Percentiles rank a stretch among this genome's conserved stretches.
phyloP scores from a whole-genome alignment of 2,329 filamentous ascomycete species.

The Hymenoscyphus infarciens region DNA sequence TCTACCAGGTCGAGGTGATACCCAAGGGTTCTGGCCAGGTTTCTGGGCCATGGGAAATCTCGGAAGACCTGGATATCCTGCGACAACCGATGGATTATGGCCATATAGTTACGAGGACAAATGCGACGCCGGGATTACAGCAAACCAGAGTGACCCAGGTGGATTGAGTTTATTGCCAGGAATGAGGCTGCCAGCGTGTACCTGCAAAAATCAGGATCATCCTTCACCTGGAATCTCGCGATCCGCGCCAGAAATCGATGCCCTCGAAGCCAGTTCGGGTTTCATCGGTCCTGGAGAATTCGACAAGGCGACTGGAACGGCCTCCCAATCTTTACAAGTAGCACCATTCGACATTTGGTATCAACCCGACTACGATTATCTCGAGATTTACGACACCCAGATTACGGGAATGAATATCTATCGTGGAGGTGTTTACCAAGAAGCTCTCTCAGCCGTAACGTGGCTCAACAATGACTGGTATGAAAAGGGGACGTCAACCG shows the following conservation, averaged over 20 bases:
- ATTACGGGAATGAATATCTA: slow-evolving; percentile 58
- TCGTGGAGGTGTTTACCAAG: slow-evolving; percentile 58
- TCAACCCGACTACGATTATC: slow-evolving; percentile 60
- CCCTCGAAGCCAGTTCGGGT: slow-evolving; percentile 59
- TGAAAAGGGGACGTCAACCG: slow-evolving; percentile 39
- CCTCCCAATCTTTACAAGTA: slow-evolving; percentile 64
- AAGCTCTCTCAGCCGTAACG: slow-evolving; percentile 58
- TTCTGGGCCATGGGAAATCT: slow-evolving; percentile 76
- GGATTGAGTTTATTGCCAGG: slow-evolving; percentile 65
- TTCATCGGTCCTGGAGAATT: slow-evolving; percentile 40
- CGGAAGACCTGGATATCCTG: slow-evolving; percentile 63
- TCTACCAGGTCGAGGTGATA: slow-evolving; percentile 62
- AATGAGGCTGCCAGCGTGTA: slow-evolving; percentile 67
- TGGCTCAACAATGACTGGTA: slow-evolving; percentile 66
- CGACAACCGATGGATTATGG: slow-evolving; percentile 70
- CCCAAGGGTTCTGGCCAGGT: slow-evolving; percentile 69
- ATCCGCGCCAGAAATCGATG: slow-evolving; percentile 69
- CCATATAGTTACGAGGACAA: slow-evolving; percentile 68
- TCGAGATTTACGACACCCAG: slow-evolving; percentile 60
- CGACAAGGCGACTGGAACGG: slow-evolving; percentile 53
- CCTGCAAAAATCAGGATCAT: slow-evolving; percentile 61
- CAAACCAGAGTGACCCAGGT: slow-evolving; percentile 66
- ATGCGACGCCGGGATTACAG: slow-evolving; percentile 68
- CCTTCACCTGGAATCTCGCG: slow-evolving; percentile 62
- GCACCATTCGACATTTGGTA: slow-evolving; percentile 71